These are phyloP conservation scores for Hygrophila difformis DNA, from an alignment of 257 asterid species.

Conservation along the genomic window DNA sequence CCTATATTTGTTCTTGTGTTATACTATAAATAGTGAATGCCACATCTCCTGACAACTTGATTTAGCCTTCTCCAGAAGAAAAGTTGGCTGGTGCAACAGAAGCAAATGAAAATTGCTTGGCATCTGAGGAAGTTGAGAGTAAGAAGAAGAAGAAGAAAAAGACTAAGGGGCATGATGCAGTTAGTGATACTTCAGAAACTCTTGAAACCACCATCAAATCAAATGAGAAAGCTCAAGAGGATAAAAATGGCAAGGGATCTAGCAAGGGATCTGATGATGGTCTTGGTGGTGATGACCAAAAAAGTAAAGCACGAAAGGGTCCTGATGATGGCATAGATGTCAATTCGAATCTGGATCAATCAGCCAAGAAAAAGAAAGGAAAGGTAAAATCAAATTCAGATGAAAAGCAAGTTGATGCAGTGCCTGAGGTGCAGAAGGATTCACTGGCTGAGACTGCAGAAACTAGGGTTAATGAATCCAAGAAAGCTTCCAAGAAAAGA, in stretches of 20 bases:
- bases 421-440: slow-evolving; percentile 15
- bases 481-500: slow-evolving; percentile 59
- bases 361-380: slow-evolving; percentile 27
- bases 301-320: slow-evolving; percentile 19
- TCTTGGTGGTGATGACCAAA: slow-evolving; percentile 4
- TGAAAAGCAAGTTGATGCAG: slow-evolving; percentile 18
- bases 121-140: slow-evolving; percentile 21
- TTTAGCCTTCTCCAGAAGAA: slow-evolving; percentile 17
- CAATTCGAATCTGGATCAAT: slow-evolving; percentile 22
- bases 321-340: slow-evolving; percentile 16
- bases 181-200: slow-evolving; percentile 9
- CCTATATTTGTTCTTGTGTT: neutral
- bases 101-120: slow-evolving; percentile 16
- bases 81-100: slow-evolving; percentile 13
- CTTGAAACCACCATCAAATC: neutral
- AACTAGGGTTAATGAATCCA: slow-evolving; percentile 27
- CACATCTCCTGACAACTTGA: neutral
- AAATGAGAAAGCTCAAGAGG: slow-evolving; percentile 15
- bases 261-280: slow-evolving; percentile 7
- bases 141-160: slow-evolving; percentile 52
- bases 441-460: slow-evolving; percentile 24
- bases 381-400: slow-evolving; percentile 28
- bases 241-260: slow-evolving; percentile 5
- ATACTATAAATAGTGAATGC: neutral
- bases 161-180: slow-evolving; percentile 20